These are phyloP conservation scores for Lactarius vividus DNA, from an alignment of 768 basidiomycete species.

Conservation along the genomic window DNA sequence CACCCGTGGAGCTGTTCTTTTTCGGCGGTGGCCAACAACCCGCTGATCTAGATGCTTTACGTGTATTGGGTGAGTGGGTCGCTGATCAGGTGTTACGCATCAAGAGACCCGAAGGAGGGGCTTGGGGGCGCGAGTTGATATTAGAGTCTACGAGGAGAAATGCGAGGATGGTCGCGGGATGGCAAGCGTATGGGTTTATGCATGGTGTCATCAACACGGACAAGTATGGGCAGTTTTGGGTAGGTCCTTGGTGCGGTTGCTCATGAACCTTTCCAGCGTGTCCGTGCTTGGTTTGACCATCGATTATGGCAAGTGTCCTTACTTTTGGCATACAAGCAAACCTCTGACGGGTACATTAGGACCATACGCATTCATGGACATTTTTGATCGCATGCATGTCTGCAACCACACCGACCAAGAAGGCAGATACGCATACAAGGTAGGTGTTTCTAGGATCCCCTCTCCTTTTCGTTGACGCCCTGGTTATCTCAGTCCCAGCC, in stretches of 20 bases:
- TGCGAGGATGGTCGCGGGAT: slow-evolving; percentile 88
- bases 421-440: slow-evolving; percentile 74
- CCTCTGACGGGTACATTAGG: slow-evolving; percentile 41
- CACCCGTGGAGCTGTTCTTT: slow-evolving; percentile 59
- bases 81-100: slow-evolving; percentile 55
- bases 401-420: slow-evolving; percentile 87
- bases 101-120: slow-evolving; percentile 34
- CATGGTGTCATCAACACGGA: slow-evolving; percentile 98
- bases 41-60: slow-evolving; percentile 70
- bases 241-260: slow-evolving; percentile 15
- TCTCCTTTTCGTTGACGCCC: slow-evolving; percentile 6
- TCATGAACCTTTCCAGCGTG: slow-evolving; percentile 43
- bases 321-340: not conserved
- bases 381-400: slow-evolving; percentile 79
- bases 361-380: slow-evolving; percentile 94
- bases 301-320: slow-evolving; percentile 55
- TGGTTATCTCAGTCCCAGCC: slow-evolving; percentile 56
- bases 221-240: slow-evolving; percentile 52
- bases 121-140: slow-evolving; percentile 70
- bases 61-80: slow-evolving; percentile 76
- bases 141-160: slow-evolving; percentile 81
- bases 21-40: slow-evolving; percentile 77
- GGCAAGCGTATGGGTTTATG: slow-evolving; percentile 96
- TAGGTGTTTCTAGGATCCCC: slow-evolving; percentile 29
- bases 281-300: slow-evolving; percentile 75